Evolutionary conservation across 257 asterid species (phyloP).

Genomic region (Capsicum pubescens): DNA sequence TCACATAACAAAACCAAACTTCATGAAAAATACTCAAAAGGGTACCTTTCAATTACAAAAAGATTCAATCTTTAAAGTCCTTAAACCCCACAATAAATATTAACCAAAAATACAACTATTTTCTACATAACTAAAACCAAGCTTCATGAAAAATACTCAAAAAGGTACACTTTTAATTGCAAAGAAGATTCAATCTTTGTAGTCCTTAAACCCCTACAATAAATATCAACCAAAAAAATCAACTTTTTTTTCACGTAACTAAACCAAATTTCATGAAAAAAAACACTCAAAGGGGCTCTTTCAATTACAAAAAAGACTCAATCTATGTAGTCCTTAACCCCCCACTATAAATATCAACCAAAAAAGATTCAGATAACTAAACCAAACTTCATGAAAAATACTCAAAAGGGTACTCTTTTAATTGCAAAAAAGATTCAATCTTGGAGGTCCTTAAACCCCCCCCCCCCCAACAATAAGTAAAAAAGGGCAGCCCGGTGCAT

Average conservation of each 20-base stretch:
- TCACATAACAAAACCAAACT: neutral
- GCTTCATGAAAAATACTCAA: constrained; percentile 27
- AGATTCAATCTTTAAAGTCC: constrained; percentile 9
- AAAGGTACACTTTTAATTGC: constrained; percentile 31
- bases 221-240: constrained; percentile 11
- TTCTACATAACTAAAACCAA: neutral
- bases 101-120: constrained; percentile 25
- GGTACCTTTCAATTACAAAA: constrained; percentile 33
- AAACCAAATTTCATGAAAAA: no score
- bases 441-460: neutral
- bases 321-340: constrained; percentile 36
- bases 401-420: constrained; percentile 28
- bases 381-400: constrained; percentile 22
- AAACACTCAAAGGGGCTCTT: no score
- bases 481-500: no score
- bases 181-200: constrained; percentile 18
- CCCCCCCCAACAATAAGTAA: no score
- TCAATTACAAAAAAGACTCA: no score
- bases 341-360: constrained; percentile 28
- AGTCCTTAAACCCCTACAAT: neutral
- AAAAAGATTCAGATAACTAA: neutral
- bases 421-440: constrained; percentile 27
- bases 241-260: neutral
- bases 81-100: neutral
- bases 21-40: constrained; percentile 29